These are phyloP conservation scores for Hansfordia pulvinata DNA, from an alignment of 2,329 filamentous ascomycete species.

Conservation along the genomic window DNA sequence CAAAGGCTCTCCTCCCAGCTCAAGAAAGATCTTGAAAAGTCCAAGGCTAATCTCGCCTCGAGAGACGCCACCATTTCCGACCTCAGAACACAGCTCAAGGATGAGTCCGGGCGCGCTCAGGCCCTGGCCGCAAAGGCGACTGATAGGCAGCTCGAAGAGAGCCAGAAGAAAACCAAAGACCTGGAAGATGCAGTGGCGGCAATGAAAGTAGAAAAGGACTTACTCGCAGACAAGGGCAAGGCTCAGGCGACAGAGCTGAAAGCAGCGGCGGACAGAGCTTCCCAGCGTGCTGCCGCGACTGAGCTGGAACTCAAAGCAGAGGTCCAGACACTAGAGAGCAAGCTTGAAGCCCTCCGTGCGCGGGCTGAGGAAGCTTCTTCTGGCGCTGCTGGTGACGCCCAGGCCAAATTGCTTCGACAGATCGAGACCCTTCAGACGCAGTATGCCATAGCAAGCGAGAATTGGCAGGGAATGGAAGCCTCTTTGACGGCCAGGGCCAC, in stretches of 20 bases:
- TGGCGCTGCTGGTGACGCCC: conserved; percentile 65
- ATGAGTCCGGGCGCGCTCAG: conserved; percentile 53
- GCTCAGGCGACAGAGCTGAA: conserved; percentile 58
- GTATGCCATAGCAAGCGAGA: conserved; percentile 85
- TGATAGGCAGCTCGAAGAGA: conserved; percentile 53
- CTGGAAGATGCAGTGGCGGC: conserved; percentile 46
- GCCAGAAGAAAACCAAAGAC: conserved; percentile 36
- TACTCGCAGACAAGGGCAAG: conserved; percentile 51
- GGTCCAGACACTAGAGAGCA: conserved; percentile 64
- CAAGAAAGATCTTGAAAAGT: conserved; percentile 31
- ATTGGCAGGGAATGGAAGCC: conserved; percentile 93
- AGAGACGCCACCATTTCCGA: conserved; percentile 54
- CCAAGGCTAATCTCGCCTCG: conserved; percentile 48
- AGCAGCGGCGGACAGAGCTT: conserved; percentile 59
- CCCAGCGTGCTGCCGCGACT: conserved; percentile 51
- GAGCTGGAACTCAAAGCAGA: conserved; percentile 77
- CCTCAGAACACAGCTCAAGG: conserved; percentile 55
- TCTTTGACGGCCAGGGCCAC: conserved; percentile 67
- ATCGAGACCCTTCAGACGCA: conserved; percentile 93
- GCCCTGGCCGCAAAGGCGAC: conserved; percentile 52
- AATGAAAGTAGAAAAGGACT: conserved; percentile 66
- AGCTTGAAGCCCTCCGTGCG: conserved; percentile 75
- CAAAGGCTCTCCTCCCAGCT: conserved; percentile 13
- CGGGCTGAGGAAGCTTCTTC: conserved; percentile 84
- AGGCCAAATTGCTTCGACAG: conserved; percentile 82